Percentiles rank a stretch among this genome's conserved stretches.
phyloP scores from a whole-genome alignment of 2,329 filamentous ascomycete genomes.

The Penicillium brasilianum region DNA sequence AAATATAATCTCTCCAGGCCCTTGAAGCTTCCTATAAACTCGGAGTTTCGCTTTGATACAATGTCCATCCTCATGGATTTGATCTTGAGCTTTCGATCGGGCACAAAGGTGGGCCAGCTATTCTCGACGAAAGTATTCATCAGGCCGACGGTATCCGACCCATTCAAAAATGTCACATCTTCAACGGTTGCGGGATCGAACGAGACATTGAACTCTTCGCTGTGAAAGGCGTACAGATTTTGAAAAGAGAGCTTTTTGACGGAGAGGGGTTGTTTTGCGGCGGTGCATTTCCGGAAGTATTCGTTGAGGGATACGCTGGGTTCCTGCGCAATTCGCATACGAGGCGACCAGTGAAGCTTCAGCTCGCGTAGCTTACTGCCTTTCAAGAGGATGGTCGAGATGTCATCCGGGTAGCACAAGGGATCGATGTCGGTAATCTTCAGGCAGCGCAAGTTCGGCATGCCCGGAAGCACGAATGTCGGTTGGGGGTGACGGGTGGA shows the following conservation, averaged over 20 bases:
- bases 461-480: slow-evolving; percentile 59
- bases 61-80: slow-evolving; percentile 58
- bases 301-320: slow-evolving; percentile 59
- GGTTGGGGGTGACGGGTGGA: slow-evolving; percentile 62
- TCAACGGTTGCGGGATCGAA: slow-evolving; percentile 50
- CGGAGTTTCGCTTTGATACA: slow-evolving; percentile 51
- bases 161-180: slow-evolving; percentile 60
- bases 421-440: slow-evolving; percentile 66
- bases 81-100: slow-evolving; percentile 42
- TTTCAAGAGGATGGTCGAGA: slow-evolving; percentile 60
- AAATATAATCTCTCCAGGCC: slow-evolving; percentile 60
- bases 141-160: slow-evolving; percentile 46
- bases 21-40: slow-evolving; percentile 49
- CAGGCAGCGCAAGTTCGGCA: slow-evolving; percentile 60
- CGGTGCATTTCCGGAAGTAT: slow-evolving; percentile 61
- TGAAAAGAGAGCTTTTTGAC: slow-evolving; percentile 60
- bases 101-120: slow-evolving; percentile 53
- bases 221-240: slow-evolving; percentile 63
- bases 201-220: slow-evolving; percentile 52
- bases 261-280: slow-evolving; percentile 52
- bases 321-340: slow-evolving; percentile 65
- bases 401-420: slow-evolving; percentile 67
- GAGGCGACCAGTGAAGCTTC: slow-evolving; percentile 64
- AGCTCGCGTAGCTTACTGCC: slow-evolving; percentile 61
- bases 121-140: slow-evolving; percentile 60